Evolutionary conservation across 495 filamentous ascomycete species (phyloP), one percentile per base, ranked within the genome.

Genomic region (Penicillium steckii): DNA sequence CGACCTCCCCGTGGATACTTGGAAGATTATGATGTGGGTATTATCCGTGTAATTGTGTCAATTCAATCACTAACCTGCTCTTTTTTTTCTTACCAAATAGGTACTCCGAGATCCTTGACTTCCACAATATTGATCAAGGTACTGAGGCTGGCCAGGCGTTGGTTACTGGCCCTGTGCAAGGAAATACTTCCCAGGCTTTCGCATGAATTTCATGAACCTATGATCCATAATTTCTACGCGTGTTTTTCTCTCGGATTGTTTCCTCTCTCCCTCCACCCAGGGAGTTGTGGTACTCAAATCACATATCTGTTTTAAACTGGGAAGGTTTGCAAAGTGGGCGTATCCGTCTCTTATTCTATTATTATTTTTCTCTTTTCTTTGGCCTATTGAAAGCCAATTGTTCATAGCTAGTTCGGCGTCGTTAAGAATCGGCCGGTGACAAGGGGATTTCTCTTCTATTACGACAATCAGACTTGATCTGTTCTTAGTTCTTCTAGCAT

Each of bases 61-160:
- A 35, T 10, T 19, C n/a, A 7, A 37, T 3, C 4, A 41, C 19
- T n/a, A n/a, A n/a, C 2, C 46, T 55, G 54, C 58, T 69, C 7
- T 29, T 48, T 13, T 23, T 41, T 9, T 25, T 29, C 4, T 8
- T 24, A 21, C 4, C 4, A 18, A 44, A 38, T 65, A 97, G 94
- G 94, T 98, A 98, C 78, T 96, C 92, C 49, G 94, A 98, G 68
- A 98, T 98, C 63, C 85, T 98, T 60, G 95, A 98, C 69, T 98
- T 96, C 70, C 94, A 98, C 74, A 97, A 97, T 68, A 85, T 96
- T 52, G 90, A 94, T 61, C 82, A 86, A 57, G 55, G 58, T 21
- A 66, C 59, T 48, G 73, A 77, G 32, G 65, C 64, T n/a, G 65
- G 60, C 4, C 67, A 74, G 47, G 64, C 63, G 41, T 57, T 72